phyloP scores from a whole-genome alignment of 495 filamentous ascomycete genomes.

The Aspergillus conjunctus region DNA sequence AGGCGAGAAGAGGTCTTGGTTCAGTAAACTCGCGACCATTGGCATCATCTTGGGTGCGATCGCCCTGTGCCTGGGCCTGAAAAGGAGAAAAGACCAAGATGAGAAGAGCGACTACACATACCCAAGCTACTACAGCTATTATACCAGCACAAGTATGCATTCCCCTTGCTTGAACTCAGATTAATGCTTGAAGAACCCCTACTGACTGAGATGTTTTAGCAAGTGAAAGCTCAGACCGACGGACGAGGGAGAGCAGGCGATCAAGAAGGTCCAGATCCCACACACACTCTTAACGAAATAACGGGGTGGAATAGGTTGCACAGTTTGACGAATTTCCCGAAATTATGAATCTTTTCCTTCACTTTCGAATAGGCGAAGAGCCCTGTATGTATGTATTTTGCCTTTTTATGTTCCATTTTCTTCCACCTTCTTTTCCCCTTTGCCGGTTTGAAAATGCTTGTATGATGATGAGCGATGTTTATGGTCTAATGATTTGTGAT shows the following conservation, averaged over 20 bases:
- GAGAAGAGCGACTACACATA: constrained; percentile 49
- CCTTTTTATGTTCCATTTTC: constrained; percentile 22
- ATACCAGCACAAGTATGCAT: constrained; percentile 48
- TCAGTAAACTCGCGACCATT: constrained; percentile 58
- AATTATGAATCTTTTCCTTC: constrained; percentile 14
- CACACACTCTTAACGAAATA: constrained; percentile 35
- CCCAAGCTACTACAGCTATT: constrained; percentile 49
- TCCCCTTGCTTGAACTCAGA: neutral
- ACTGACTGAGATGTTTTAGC: constrained; percentile 38
- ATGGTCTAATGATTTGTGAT: constrained; percentile 24
- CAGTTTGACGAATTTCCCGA: constrained; percentile 19
- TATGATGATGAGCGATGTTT: constrained; percentile 38
- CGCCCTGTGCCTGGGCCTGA: constrained; percentile 75
- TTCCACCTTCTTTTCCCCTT: neutral
- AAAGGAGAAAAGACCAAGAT: constrained; percentile 55
- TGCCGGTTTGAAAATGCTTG: constrained; percentile 27
- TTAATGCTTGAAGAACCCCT: neutral
- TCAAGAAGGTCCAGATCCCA: constrained; percentile 45
- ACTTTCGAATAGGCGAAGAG: constrained; percentile 5
- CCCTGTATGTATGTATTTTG: constrained; percentile 34
- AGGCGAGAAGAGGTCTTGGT: constrained; percentile 56
- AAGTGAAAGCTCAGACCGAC: constrained; percentile 53
- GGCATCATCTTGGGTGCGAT: constrained; percentile 65
- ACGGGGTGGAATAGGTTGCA: constrained; percentile 11
- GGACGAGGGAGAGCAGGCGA: constrained; percentile 49